phyloP scores from a whole-genome alignment of 441 rosid genomes.

The Rhodomyrtus psidioides region DNA sequence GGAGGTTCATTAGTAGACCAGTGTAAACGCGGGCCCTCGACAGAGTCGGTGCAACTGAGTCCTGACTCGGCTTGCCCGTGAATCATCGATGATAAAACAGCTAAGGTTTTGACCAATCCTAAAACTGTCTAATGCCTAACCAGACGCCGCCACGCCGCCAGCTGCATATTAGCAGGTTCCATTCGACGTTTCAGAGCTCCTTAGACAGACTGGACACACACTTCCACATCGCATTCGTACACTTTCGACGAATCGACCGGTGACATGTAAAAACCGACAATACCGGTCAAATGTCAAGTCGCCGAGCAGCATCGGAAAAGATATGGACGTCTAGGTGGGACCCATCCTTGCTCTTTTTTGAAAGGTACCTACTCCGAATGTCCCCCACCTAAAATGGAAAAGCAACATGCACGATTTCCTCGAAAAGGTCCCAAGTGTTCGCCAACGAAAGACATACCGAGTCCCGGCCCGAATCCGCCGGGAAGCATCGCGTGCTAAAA shows the following conservation, averaged over 20 bases:
- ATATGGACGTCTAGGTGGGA: neutral
- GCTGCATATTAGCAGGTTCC: neutral
- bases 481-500: neutral
- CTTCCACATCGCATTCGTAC: neutral
- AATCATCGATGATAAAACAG: neutral
- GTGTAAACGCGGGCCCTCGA: neutral
- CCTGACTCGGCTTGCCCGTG: neutral
- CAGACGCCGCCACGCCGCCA: neutral
- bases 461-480: neutral
- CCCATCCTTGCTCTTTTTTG: neutral
- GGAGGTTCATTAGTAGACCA: neutral
- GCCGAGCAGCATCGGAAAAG: neutral
- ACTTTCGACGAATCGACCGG: neutral
- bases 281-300: neutral
- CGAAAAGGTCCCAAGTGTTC: neutral
- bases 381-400: neutral
- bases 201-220: neutral
- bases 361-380: neutral
- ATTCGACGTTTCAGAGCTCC: neutral
- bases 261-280: neutral
- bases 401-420: neutral
- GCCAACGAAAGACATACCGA: neutral
- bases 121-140: neutral
- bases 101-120: neutral
- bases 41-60: neutral